These are phyloP conservation scores for Torulaspora indica DNA, from an alignment of 805 yeast species.

Conservation along the genomic window DNA sequence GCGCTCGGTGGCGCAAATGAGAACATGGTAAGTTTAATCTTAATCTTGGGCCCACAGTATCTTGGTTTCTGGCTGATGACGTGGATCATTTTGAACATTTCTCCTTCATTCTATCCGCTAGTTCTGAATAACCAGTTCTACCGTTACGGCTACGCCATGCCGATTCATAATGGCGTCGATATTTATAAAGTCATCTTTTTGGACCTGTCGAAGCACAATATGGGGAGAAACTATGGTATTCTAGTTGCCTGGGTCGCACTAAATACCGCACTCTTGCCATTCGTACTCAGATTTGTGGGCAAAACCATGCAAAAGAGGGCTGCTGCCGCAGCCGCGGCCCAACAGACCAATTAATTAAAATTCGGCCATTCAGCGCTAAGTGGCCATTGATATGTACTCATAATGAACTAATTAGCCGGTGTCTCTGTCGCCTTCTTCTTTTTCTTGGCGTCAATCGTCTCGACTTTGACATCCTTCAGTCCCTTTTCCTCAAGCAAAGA, in stretches of 20 bases:
- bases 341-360: neutral
- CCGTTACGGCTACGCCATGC: conserved; percentile 63
- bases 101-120: conserved; percentile 65
- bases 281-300: conserved; percentile 43
- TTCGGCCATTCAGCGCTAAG: neutral
- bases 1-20: conserved; percentile 77
- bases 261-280: conserved; percentile 42
- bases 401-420: conserved; percentile 1
- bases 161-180: conserved; percentile 62
- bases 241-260: conserved; percentile 57
- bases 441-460: conserved; percentile 75
- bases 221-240: conserved; percentile 60
- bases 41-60: conserved; percentile 55
- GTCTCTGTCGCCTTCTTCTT: conserved; percentile 42
- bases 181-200: conserved; percentile 56
- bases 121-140: conserved; percentile 54
- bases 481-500: conserved; percentile 76
- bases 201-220: conserved; percentile 49
- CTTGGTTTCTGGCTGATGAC: conserved; percentile 67
- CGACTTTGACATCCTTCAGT: conserved; percentile 79
- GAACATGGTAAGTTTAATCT: conserved; percentile 49
- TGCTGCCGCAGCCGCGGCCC: conserved; percentile 6
- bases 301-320: conserved; percentile 36
- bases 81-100: conserved; percentile 64
- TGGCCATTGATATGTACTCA: neutral